Percentiles rank a stretch among this genome's conserved stretches.
These are phyloP conservation scores for Cyclotella sp. DNA, from an alignment of 108 stramenopile species.

Conservation along the genomic window DNA sequence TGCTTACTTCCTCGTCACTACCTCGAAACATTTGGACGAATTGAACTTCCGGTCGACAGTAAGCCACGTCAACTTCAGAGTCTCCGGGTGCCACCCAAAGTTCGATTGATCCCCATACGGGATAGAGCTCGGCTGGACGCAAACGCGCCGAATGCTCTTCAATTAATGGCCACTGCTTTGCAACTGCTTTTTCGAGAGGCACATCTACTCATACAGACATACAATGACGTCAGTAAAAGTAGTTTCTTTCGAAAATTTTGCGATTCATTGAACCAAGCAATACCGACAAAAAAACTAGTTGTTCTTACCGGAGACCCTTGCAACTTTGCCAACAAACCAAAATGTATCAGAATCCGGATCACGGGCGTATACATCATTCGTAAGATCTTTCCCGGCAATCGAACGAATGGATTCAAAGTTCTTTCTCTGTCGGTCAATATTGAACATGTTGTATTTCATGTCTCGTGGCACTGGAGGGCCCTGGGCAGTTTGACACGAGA, in stretches of 20 bases:
- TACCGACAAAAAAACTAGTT: not conserved
- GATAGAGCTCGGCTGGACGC: conserved; percentile 75
- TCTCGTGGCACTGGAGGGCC: conserved; percentile 60
- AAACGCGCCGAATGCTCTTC: conserved; percentile 78
- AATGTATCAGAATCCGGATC: conserved; percentile 65
- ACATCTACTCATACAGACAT: conserved; percentile 54
- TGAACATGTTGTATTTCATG: conserved; percentile 80
- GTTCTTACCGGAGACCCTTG: conserved; percentile 61
- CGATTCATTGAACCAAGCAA: not conserved
- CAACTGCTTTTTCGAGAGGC: conserved; percentile 62
- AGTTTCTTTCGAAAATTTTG: not conserved
- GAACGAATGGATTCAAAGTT: conserved; percentile 73
- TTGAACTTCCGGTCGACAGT: conserved; percentile 65
- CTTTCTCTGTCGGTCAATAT: conserved; percentile 66
- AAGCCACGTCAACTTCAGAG: conserved; percentile 87
- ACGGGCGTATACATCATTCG: conserved; percentile 80
- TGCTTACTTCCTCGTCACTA: conserved; percentile 29
- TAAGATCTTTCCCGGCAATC: conserved; percentile 68
- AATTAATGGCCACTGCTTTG: conserved; percentile 80
- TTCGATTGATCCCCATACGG: conserved; percentile 63
- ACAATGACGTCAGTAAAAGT: not conserved
- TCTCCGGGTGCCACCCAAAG: conserved; percentile 85
- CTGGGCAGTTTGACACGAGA: not conserved
- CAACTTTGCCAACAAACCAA: conserved; percentile 89
- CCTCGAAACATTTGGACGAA: conserved; percentile 59